phyloP scores from a whole-genome alignment of 805 yeast species.

The Cyberlindnera sargentensis region DNA sequence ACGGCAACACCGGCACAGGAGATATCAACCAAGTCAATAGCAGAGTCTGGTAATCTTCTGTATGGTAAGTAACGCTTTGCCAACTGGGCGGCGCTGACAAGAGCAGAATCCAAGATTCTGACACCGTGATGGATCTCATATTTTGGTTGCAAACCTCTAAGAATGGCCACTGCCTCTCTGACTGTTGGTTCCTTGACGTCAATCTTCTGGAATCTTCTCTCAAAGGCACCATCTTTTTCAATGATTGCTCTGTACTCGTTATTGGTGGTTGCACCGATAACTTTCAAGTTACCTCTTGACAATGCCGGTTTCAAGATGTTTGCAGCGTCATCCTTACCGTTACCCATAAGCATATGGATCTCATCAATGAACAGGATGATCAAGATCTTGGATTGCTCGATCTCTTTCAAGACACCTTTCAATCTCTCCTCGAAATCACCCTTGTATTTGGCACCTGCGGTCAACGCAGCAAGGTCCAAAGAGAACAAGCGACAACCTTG shows the following conservation, averaged over 20 bases:
- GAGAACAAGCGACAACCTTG: conserved; percentile 78
- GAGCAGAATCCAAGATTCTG: conserved; percentile 87
- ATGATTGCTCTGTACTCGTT: conserved; percentile 89
- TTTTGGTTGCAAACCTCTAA: conserved; percentile 91
- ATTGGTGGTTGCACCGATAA: conserved; percentile 97
- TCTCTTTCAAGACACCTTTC: conserved; percentile 92
- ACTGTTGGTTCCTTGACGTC: conserved; percentile 93
- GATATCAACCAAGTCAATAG: conserved; percentile 93
- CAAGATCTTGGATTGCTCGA: conserved; percentile 79
- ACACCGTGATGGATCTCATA: conserved; percentile 98
- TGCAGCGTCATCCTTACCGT: conserved; percentile 96
- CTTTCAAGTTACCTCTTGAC: conserved; percentile 93
- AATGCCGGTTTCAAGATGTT: conserved; percentile 94
- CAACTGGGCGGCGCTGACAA: conserved; percentile 89
- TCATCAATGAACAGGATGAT: conserved; percentile 93
- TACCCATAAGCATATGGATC: conserved; percentile 99
- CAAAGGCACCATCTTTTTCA: conserved; percentile 97
- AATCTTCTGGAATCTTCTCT: conserved; percentile 95
- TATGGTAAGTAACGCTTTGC: conserved; percentile 93
- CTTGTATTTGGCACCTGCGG: conserved; percentile 98
- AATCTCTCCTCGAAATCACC: conserved; percentile 98
- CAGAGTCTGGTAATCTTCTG: conserved; percentile 94
- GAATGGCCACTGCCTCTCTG: conserved; percentile 88
- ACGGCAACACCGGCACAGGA: conserved; percentile 97
- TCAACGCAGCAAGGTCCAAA: conserved; percentile 89